phyloP scores from a whole-genome alignment of 345 rosid species.

The Aegle marmelos region DNA sequence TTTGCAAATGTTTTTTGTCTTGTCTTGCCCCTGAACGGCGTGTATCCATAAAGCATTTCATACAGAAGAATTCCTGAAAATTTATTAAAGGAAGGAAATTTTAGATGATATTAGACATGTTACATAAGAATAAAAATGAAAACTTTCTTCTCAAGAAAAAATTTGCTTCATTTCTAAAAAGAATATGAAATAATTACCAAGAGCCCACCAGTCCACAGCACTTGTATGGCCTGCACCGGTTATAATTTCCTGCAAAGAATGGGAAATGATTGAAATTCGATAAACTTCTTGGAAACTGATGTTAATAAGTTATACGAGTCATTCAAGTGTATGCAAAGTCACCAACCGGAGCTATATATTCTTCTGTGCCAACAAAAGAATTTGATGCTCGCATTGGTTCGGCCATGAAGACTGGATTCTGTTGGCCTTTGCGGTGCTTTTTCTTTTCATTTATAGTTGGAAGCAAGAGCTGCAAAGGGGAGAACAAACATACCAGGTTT shows the following conservation, averaged over 20 bases:
- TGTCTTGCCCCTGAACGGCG: constrained; percentile 95
- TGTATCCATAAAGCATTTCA: constrained; percentile 95
- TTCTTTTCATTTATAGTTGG: constrained; percentile 59
- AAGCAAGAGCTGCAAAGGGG: constrained; percentile 57
- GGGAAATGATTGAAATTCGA: neutral
- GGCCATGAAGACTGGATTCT: constrained; percentile 80
- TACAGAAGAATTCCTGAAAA: constrained; percentile 71
- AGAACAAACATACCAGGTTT: neutral
- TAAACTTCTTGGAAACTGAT: neutral
- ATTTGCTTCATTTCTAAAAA: neutral
- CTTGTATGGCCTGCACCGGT: constrained; percentile 87
- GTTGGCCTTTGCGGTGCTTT: constrained; percentile 44
- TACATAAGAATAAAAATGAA: neutral
- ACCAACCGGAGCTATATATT: constrained; percentile 88
- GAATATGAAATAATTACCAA: constrained; percentile 44
- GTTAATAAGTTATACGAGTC: neutral
- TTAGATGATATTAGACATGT: neutral
- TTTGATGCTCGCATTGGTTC: constrained; percentile 97
- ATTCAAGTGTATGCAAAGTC: neutral
- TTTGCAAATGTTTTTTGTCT: constrained; percentile 92
- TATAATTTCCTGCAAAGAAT: constrained; percentile 71
- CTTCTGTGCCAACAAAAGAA: constrained; percentile 98
- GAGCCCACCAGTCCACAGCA: constrained; percentile 99
- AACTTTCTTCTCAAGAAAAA: neutral
- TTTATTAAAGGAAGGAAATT: neutral